phyloP scores from a whole-genome alignment of 2,329 filamentous ascomycete species.

The Cordyceps pruinosa region DNA sequence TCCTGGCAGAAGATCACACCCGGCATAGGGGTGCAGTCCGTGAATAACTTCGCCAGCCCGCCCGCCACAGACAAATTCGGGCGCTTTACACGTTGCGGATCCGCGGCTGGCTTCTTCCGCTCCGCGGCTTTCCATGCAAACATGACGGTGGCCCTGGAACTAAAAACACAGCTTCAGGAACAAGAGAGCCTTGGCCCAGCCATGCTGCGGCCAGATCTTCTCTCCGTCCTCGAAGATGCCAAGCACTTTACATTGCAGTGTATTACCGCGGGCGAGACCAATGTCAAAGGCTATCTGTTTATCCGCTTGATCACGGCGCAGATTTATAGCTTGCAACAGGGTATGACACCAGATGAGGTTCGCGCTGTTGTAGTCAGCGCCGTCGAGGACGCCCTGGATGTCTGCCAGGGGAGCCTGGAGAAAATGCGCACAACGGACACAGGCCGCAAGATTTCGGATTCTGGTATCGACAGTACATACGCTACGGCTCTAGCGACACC shows the following conservation, averaged over 20 bases:
- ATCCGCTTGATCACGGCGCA: background rate
- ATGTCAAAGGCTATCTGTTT: conserved; percentile 46
- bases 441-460: background rate
- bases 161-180: conserved; percentile 34
- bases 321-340: background rate
- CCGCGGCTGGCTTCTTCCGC: conserved; percentile 36
- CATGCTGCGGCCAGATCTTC: conserved; percentile 33
- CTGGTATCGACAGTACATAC: background rate
- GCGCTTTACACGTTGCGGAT: conserved; percentile 29
- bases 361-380: background rate
- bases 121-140: conserved; percentile 27
- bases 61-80: background rate
- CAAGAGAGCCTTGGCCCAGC: conserved; percentile 31
- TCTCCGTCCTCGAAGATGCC: conserved; percentile 34
- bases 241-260: conserved; percentile 32
- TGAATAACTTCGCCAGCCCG: conserved; percentile 5
- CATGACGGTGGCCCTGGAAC: conserved; percentile 33
- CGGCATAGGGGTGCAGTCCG: background rate
- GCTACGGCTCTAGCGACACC: background rate
- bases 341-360: background rate
- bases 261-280: conserved; percentile 45
- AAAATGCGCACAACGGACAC: background rate
- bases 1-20: background rate
- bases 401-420: background rate
- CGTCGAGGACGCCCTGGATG: background rate